Base-by-base conservation (phyloP, 2,329 filamentous ascomycete genomes). In the Aureobasidium lini region DNA sequence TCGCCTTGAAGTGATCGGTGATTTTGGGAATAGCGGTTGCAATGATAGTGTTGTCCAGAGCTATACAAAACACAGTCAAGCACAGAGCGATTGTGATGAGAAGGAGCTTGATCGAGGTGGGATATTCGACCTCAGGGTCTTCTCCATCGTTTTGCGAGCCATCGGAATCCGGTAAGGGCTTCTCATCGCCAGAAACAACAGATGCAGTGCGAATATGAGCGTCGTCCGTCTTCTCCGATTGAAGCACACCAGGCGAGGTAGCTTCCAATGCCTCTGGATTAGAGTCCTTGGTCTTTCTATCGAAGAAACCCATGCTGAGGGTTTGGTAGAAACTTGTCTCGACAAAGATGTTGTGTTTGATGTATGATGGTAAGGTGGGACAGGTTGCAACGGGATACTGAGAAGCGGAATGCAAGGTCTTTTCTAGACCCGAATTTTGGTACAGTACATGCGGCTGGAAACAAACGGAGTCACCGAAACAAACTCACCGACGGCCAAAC, bases 21-120 rank as follows among this genome's bases (percentile, higher is more conserved):
- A 66, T 66, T 11, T 62, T 60, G 18, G 61, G 76, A 10, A 54
- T 65, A 6, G 63, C 64, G 3, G 70, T 72, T 9, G 70, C 68
- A 34, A 72, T 68, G 47, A 73, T 74, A 2, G 68, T 72, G 62
- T 68, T 65, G 57, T 70, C 66, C 34, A 66, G 47, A 23, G 63
- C 61, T 61, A 72, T 65, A 50, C 66, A 69, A 61, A 72, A 70
- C 29, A 72, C 67, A 2, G 70, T 67, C n/a, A 75, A 64, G 58
- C 68, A 70, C 10, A 75, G 62, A 7, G 70, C 72, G 29, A 70
- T 66, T 13, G 69, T 70, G 63, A 74, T 74, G 18, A 73, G 62
- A 1, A 60, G 60, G 18, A 74, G 66, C 60, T 72, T 69, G 59
- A 65, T 65, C 1, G 61, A 54, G 16, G 66, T 69, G 1, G 73